Evolutionary conservation across 2,329 filamentous ascomycete genomes (phyloP), one percentile per base, ranked within the genome.

Genomic region (Juglanconis oblonga): DNA sequence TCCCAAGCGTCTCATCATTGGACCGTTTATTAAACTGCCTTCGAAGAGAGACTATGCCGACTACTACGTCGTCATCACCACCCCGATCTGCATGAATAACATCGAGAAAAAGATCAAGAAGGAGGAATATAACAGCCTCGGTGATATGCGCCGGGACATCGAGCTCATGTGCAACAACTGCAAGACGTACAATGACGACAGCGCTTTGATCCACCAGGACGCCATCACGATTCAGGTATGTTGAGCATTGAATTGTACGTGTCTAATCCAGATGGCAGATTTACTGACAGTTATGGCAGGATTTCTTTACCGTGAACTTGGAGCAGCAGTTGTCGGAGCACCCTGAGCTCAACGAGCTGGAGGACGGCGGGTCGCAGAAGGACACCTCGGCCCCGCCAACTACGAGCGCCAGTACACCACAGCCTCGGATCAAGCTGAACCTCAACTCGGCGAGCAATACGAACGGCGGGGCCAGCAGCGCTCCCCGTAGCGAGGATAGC

Each of bases 41-140:
- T 89, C 92, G 45, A 96, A 92, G 78, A 88, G 88, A 61, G 87
- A 94, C 62, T 99, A 96, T 71, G 90, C 92, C 32, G 93, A 98
- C 72, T 99, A 99, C 79, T 99, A 97, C 73, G 79, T 94, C 71
- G 87, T 97, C 73, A 99, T 99, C 73, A 86, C 89, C 71, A 89
- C 88, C 57, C 95, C 95, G 0, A 97, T 99, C 70, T 94, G 91
- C 71, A 97, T 98, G 90, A 95, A 97, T 67, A 88, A 92, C 73
- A 97, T 99, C 70, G 87, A 91, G 72, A 91, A 89, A 72, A 94
- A 92, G 80, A 97, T 99, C 78, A 97, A 97, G 79, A 94, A 91
- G 75, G 91, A 96, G 70, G 91, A 97, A 71, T 99, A 99, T 74
- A 86, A 85, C 67, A 89, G 84, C 69, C 76, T 97, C 62, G 87